Evolutionary conservation across 768 basidiomycete genomes (phyloP), one percentile per base, ranked within the genome.

Genomic region (Suillus cothurnatus): DNA sequence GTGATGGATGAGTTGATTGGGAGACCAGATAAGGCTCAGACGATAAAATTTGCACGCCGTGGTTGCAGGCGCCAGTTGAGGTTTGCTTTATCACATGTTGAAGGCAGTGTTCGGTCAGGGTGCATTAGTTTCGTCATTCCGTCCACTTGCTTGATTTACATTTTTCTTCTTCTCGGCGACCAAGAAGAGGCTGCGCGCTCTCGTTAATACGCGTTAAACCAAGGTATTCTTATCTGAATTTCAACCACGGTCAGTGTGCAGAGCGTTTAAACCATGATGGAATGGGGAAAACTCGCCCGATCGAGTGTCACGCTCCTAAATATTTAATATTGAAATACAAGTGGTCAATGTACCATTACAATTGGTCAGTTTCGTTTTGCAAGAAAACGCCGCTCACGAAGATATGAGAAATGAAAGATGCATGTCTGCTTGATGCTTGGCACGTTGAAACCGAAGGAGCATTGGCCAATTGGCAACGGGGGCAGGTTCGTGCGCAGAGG

Each of bases 401-500:
- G 6, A 21, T 14, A 31, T n/a, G 6, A 55, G 21, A 21, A 32
- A 53, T 53, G 28, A 53, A 53, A 55, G 0, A 34, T 7, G 53
- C 53, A 55, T 55, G 53, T 55, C 21, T 53, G 19, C 5, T 53
- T 53, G 52, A 32, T 12, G 5, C 19, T 52, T 8, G 9, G 6
- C 26, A 52, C 26, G 50, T 50, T 50, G 21, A n/a, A n/a, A 45
- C 7, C 2, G 47, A 49, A 50, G 49, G 15, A 28, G 28, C 4
- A 17, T 52, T 52, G 28, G 26, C 23, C 6, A 34, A 34, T 34
- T 34, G 9, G 34, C 9, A 39, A 39, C 50, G 26, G 8, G 26
- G 8, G 28, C 31, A 31, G 53, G 53, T 55, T 55, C 53, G 53
- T 55, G 53, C 53, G 53, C 53, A 55, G 53, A 55, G 53, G 53